phyloP scores from a whole-genome alignment of 1,139 yeast species.

The Williopsis jadinii region DNA sequence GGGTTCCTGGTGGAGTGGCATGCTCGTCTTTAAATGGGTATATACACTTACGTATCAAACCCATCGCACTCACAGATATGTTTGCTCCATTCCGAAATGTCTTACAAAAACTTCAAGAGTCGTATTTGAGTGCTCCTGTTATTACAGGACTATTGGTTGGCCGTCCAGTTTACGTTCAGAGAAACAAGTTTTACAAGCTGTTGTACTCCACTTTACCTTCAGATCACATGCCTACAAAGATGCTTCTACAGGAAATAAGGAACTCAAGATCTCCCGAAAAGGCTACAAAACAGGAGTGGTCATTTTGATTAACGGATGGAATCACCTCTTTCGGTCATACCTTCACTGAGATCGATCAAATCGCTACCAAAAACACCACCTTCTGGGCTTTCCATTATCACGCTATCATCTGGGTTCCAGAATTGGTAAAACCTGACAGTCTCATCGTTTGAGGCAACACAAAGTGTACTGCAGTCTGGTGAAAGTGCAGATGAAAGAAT shows the following conservation, averaged over 20 bases:
- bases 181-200: conserved; percentile 39
- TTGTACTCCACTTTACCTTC: conserved; percentile 45
- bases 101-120: conserved; percentile 31
- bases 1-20: conserved; percentile 86
- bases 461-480: conserved; percentile 52
- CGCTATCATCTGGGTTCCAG: conserved; percentile 43
- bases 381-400: conserved; percentile 32
- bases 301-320: conserved; percentile 20
- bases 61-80: conserved; percentile 36
- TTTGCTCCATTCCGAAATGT: conserved; percentile 41
- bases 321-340: conserved; percentile 29
- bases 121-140: conserved; percentile 36
- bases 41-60: conserved; percentile 33
- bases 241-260: conserved; percentile 19
- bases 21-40: conserved; percentile 29
- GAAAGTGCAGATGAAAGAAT: conserved; percentile 61
- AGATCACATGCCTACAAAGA: conserved; percentile 25
- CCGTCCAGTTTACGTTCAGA: conserved; percentile 37
- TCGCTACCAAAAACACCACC: conserved; percentile 48
- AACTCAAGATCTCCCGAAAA: too few species aligned
- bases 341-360: conserved; percentile 52
- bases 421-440: conserved; percentile 66
- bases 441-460: conserved; percentile 72
- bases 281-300: conserved; percentile 1
- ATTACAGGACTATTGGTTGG: conserved; percentile 37